Base-by-base conservation (phyloP, 2,329 filamentous ascomycete species). In the Aspergillus cejpii region DNA sequence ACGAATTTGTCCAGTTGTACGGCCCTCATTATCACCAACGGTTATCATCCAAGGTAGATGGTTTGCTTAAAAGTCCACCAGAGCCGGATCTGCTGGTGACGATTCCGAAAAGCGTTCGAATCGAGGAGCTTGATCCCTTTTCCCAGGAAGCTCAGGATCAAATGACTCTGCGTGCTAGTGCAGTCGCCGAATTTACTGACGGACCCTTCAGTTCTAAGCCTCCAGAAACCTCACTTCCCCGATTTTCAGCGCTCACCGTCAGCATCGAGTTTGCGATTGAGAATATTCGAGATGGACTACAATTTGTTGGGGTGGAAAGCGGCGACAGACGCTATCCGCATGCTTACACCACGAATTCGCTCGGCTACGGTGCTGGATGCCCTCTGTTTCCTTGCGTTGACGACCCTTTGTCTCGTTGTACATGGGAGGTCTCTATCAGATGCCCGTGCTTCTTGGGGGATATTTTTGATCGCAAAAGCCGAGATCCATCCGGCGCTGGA, bases 341-440 rank as follows among this genome's bases (percentile, higher is more conserved):
- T 69, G 83, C 87, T 39, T 98, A 94, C 65, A 94, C 91, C 0
- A 84, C 83, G 31, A 89, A 91, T 59, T 85, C 84, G 2, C 73
- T 84, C 33, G 83, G 86, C 49, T 81, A 88, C 0, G 89, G 90
- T 23, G 83, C 81, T 14, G 83, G 88, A 1, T 91, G 83, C 37
- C 90, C 84, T 55, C 80, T 97, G 20, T 98, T 98, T 58, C 92
- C 92, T 0, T 97, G 92, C 63, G 77, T 97, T 41, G 92, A 98
- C 62, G 86, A 94, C 61, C 80, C 85, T 19, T 81, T 82, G 26
- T 83, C 86, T 45, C 79, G 88, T 44, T 91, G 84, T 59, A 82
- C 83, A 8, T 98, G 92, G 87, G 87, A 89, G 45, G 77, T 98
- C 39, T 87, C 86, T 1, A 83, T 98, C 60, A 88, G 84, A 46